Conservation (phyloP, 2,329 filamentous ascomycete genomes). For the Diaporthe humulicola region DNA sequence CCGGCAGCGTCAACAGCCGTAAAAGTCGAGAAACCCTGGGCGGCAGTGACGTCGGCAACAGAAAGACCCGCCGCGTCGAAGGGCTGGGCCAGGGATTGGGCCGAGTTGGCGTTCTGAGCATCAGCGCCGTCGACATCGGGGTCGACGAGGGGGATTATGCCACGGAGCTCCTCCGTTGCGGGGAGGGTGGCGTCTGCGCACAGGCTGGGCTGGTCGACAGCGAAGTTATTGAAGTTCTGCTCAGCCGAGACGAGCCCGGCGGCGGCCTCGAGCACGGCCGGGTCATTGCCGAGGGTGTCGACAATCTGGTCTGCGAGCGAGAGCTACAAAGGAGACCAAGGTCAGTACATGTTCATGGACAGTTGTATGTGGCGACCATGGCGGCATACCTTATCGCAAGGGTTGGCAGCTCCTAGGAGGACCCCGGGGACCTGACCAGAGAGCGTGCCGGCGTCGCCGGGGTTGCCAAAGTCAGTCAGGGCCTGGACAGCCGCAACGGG, state of each 20-base stretch:
- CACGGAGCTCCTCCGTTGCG: conserved; percentile 69
- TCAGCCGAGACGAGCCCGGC: conserved; percentile 74
- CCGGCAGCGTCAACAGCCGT: conserved; percentile 54
- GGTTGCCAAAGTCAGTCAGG: conserved; percentile 64
- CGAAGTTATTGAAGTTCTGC: conserved; percentile 79
- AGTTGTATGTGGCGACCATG: neutral
- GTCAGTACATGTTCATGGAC: conserved; percentile 40
- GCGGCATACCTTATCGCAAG: conserved; percentile 68
- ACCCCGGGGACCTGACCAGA: conserved; percentile 71
- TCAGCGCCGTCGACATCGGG: conserved; percentile 68
- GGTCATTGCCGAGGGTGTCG: conserved; percentile 68
- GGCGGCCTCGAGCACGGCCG: conserved; percentile 72
- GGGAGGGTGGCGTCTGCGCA: conserved; percentile 73
- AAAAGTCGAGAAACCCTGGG: conserved; percentile 73
- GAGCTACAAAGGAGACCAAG: conserved; percentile 56
- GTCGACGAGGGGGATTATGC: conserved; percentile 74
- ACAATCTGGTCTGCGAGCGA: conserved; percentile 75
- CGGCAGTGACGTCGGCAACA: conserved; percentile 71
- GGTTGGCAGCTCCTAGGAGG: conserved; percentile 72
- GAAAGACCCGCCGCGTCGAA: conserved; percentile 70
- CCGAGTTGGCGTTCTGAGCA: conserved; percentile 69
- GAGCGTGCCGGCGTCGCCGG: conserved; percentile 73
- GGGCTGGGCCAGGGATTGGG: conserved; percentile 61
- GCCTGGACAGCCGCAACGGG: conserved; percentile 67
- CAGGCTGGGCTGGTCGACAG: conserved; percentile 67